Base-by-base conservation (phyloP, 176 grass and related monocot species). In the Puya raimondii region DNA sequence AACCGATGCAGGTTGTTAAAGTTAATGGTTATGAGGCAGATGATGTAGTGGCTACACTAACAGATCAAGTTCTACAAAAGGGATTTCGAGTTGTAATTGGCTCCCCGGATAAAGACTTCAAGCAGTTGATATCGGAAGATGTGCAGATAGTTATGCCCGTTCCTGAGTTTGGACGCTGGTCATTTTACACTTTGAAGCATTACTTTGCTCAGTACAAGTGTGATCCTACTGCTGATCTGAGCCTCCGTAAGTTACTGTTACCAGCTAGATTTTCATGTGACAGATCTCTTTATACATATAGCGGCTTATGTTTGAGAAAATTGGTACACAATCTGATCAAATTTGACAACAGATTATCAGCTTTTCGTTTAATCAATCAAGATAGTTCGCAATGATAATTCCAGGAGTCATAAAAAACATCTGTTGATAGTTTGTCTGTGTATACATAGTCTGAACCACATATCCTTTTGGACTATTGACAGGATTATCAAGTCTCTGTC, bases 71-170 rank as follows among this genome's bases (percentile, higher is more conserved):
- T 61, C 48, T 93, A 25, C 71, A 84, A 70, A 90, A 84, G 69
- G 80, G 80, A 49, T 83, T 67, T 61, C 81, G 69, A 51, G 87
- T 88, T 75, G 82, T 84, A 57, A 97, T 97, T 61, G 89, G 51
- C 16, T 97, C 89, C 76, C 89, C 94, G 13, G 94, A 93, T 72
- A 97, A 93, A 50, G 89, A 97, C 70, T 97, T 97, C 80, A 97
- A 92, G 80, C 94, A 93, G 69, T 50, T 97, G 68, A 90, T 97
- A 83, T 90, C 86, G 75, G 77, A 90, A 15, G 84, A 97, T 69
- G 89, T 97, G 56, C 94, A 92, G 66, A 70, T 93, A 57, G 84
- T 89, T 27, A 93, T 97, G 72, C 89, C 89, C 50, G 82, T 97
- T 73, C 89, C 84, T 76, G 87, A 93, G 69, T 83, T 93, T 58